Base-by-base conservation (phyloP, 192 early-diverging fungal species). In the Coemansia sp. region DNA sequence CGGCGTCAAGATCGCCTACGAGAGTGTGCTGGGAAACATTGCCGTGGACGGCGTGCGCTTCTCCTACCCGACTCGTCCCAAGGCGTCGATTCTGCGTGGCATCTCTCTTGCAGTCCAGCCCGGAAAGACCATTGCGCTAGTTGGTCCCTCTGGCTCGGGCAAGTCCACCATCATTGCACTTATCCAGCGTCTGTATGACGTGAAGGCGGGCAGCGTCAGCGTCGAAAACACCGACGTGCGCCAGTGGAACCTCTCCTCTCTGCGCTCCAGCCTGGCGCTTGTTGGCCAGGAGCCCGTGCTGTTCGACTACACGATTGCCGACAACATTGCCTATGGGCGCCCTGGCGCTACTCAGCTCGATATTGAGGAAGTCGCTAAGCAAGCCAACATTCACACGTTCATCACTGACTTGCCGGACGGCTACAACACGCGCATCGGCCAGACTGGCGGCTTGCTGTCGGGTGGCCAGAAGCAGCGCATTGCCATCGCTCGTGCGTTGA, bases 251-350 rank as follows among this genome's bases (percentile, higher is more conserved):
- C 37, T 94, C 8, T 61, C 67, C n/a, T 85, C 89, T 40, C 81
- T 97, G 24, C 89, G 96, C 58, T 41, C 65, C 25, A 86, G 86
- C 62, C 76, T 96, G 84, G 91, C 93, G 17, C 78, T 98, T n/a
- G 96, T 98, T 11, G 90, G 90, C 24, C 96, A 98, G 74, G 95
- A 97, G 82, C 96, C 96, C 4, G 87, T 93, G 39, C 73, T 98
- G 39, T 96, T 97, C 68, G 92, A 95, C 80, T 79, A 93, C 73
- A 85, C 89, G 25, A 91, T 98, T 67, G 85, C 84, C 27, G 94
- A 97, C 15, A 98, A 98, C 86, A 95, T 98, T 56, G 82, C 79
- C 7, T 96, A 93, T 70, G 90, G 89, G 27, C 68, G 82, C 0
- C 84, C 86, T 10, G 69, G 60, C 10, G 79, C 80, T 1, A 76